Base-by-base conservation (phyloP, 2,329 filamentous ascomycete species). In the Trichoderma sp. region DNA sequence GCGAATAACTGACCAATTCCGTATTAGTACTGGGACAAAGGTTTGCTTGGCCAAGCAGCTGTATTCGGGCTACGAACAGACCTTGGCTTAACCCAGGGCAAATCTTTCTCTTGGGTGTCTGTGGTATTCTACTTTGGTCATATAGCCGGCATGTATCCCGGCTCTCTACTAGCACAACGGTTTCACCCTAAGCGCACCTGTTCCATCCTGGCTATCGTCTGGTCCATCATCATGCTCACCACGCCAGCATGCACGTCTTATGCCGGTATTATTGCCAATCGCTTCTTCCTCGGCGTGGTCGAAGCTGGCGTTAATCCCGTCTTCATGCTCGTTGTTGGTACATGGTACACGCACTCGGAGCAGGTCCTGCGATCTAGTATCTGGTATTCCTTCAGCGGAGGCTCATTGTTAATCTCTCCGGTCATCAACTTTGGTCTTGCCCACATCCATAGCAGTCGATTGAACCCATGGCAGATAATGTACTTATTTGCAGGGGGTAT, bases 21-120 rank as follows among this genome's bases (percentile, higher is more conserved):
- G 18, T 24, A 53, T 18, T 34, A 53, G 62, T 65, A 53, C n/a
- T 65, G 61, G 61, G 61, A 64, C n/a, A 64, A 64, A 64, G 61
- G 61, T 18, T 9, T 64, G 61, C 62, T 65, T 24, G 62, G 62
- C 4, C 62, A 65, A 34, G 43, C 62, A 53, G 62, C 62, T 30
- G 39, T 65, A 15, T 64, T 51, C 21, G 43, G 43, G 1, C 43
- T 51, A 5, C 43, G 43, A 51, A 51, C 43, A 3, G 43, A 65
- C 3, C 28, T 65, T 8, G 62, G 43, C 26, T 2, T 53, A 14
- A 65, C 62, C 7, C 11, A 53, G 8, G 62, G 39, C 6, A 14
- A 65, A 18, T 15, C 28, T 18, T 65, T 34, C 62, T 51, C 62
- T 24, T 65, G 28, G 28, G 26, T 65, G 1, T 64, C 62, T 6